Evolutionary conservation across 2,329 filamentous ascomycete species (phyloP), one percentile per base, ranked within the genome.

Genomic region (Neonectria neomacrospora): DNA sequence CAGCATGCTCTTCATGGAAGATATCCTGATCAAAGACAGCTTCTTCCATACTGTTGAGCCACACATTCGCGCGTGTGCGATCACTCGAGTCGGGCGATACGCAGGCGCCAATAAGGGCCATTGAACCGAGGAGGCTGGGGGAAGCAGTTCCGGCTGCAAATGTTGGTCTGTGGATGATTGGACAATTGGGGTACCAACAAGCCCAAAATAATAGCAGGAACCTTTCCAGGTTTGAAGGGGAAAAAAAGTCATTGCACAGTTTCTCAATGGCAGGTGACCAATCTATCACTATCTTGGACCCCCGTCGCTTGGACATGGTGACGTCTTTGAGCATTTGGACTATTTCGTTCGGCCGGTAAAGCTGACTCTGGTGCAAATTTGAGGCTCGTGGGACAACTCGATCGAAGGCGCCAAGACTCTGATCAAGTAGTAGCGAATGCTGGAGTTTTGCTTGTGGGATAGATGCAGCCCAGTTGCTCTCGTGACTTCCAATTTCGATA

Each of bases 41-140:
- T 20, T 57, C 54, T 44, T 57, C 54, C n/a, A 57, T 45, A 14
- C 32, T 50, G n/a, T 57, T 57, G 9, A 57, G 47, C 54, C 54
- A 57, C 11, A 30, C 23, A n/a, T 18, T 57, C 11, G 54, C 54
- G 9, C 47, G 22, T 12, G 44, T n/a, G 16, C 32, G 44, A 12
- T 57, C 54, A 11, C 10, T 39, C 1, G n/a, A n/a, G 22, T 57
- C 44, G 3, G 54, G 54, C n/a, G 42, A 57, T n/a, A 39, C n/a
- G 45, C 54, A 57, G 18, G 54, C 54, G 3, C 54, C 54, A 5
- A 57, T 37, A 18, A 57, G 34, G 18, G 28, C 44, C 54, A 57
- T 57, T 7, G 30, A 47, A n/a, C 28, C 54, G 3, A 57, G 16
- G 18, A 57, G 20, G 9, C 8, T 22, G 1, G 54, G 42, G 22